Base-by-base conservation (phyloP, 495 filamentous ascomycete species). In the Aspergillus coremiiformis region DNA sequence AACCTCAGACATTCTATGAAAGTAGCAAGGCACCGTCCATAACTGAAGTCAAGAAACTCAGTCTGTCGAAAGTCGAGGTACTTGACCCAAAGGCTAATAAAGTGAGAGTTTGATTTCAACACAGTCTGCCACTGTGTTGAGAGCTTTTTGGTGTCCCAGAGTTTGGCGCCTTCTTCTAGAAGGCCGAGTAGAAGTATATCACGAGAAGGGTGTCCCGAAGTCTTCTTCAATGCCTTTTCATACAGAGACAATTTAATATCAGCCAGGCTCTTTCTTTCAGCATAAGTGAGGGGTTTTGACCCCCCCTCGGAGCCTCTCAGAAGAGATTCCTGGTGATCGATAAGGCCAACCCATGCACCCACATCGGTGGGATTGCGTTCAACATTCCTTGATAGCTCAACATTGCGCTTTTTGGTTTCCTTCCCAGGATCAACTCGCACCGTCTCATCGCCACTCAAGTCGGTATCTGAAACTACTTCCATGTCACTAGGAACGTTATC, bases 231-330 rank as follows among this genome's bases (percentile, higher is more conserved):
- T 4, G 90, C 90, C 51, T 90, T 83, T 45, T 88, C 81, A 57
- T 90, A 90, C n/a, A 96, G 78, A 0, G 84, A 84, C 2, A 95
- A 55, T 54, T 86, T 90, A 30, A 95, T 79, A 54, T 88, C 87
- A 17, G 89, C 85, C 21, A 86, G 77, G 47, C 82, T 84, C 49
- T 72, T 76, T 21, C 64, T 69, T 54, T 95, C 88, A 3, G 83
- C 82, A 37, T 67, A 63, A 0, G 80, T 85, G 9, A 78, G 64
- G 19, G 71, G 62, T 37, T 67, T 66, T 21, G 66, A 61, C 24
- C 71, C 66, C 52, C 58, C 62, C 54, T 64, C 56, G 58, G 59
- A n/a, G 50, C 62, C 63, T 43, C 46, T 58, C 12, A 92, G 68
- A 39, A 91, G 68, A 21, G 49, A 54, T 56, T 87, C 81, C 67